Evolutionary conservation across 768 basidiomycete genomes (phyloP).

Genomic region (Hypholoma sublateritium): DNA sequence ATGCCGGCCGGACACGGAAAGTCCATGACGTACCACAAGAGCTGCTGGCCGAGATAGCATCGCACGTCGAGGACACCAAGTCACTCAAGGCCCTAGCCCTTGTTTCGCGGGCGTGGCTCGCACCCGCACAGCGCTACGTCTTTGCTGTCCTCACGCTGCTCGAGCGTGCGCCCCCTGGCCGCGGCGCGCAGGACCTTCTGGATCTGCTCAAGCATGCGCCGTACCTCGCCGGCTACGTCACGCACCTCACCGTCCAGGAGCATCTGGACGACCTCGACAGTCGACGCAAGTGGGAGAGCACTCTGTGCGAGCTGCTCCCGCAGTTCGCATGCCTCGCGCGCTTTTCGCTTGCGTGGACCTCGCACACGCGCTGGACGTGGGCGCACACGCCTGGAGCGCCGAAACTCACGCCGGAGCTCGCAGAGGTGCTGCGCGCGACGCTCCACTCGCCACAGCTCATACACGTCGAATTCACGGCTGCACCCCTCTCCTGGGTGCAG

Average conservation of each 20-base stretch:
- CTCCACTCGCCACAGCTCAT: background rate
- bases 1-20: background rate
- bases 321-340: background rate
- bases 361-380: background rate
- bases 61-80: background rate
- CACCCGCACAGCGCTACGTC: background rate
- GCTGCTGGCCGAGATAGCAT: background rate
- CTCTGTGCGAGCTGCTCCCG: background rate
- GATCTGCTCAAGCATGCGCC: background rate
- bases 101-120: background rate
- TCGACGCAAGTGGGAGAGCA: background rate
- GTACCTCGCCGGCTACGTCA: background rate
- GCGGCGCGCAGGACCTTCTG: background rate
- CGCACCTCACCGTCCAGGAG: background rate
- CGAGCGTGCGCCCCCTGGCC: background rate
- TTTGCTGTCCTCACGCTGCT: background rate
- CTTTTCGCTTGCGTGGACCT: background rate
- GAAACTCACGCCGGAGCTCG: background rate
- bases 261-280: background rate
- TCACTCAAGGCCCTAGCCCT: background rate
- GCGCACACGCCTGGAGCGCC: background rate
- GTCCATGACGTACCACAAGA: background rate
- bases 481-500: background rate
- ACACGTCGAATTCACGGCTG: background rate
- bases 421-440: background rate